These are phyloP conservation scores for Aspergillus cavernicola DNA, from an alignment of 495 filamentous ascomycete species.

Conservation along the genomic window DNA sequence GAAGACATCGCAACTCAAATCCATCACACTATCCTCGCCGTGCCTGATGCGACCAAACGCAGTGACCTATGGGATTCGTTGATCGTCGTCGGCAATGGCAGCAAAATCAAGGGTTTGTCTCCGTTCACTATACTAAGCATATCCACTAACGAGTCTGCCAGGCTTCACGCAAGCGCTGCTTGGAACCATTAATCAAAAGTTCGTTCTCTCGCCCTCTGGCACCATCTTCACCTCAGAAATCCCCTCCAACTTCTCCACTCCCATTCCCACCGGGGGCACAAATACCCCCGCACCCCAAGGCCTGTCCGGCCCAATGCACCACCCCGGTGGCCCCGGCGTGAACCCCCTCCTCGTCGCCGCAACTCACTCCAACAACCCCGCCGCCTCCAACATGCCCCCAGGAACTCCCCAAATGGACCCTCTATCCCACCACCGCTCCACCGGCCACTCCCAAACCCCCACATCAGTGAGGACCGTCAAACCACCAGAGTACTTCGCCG, in stretches of 20 bases:
- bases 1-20: conserved; percentile 77
- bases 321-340: conserved; percentile 57
- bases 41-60: conserved; percentile 74
- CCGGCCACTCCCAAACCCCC: conserved; percentile 81
- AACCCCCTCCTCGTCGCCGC: conserved; percentile 93
- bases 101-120: conserved; percentile 68
- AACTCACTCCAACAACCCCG: conserved; percentile 66
- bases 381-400: conserved; percentile 27
- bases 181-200: conserved; percentile 71
- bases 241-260: conserved; percentile 84
- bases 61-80: conserved; percentile 86
- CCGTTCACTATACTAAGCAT: neutral
- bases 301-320: conserved; percentile 38
- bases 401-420: conserved; percentile 40
- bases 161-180: conserved; percentile 85
- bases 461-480: conserved; percentile 75
- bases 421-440: conserved; percentile 54
- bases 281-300: conserved; percentile 77
- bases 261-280: conserved; percentile 83
- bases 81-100: conserved; percentile 84
- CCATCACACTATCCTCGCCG: conserved; percentile 72
- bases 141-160: conserved; percentile 23
- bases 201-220: conserved; percentile 84
- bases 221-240: conserved; percentile 98
- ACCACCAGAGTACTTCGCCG: conserved; percentile 83